Percentiles rank a stretch among this genome's conserved stretches.
Evolutionary conservation across 1,284 basidiomycete species (phyloP).

Genomic region (Puccinia novopanici): DNA sequence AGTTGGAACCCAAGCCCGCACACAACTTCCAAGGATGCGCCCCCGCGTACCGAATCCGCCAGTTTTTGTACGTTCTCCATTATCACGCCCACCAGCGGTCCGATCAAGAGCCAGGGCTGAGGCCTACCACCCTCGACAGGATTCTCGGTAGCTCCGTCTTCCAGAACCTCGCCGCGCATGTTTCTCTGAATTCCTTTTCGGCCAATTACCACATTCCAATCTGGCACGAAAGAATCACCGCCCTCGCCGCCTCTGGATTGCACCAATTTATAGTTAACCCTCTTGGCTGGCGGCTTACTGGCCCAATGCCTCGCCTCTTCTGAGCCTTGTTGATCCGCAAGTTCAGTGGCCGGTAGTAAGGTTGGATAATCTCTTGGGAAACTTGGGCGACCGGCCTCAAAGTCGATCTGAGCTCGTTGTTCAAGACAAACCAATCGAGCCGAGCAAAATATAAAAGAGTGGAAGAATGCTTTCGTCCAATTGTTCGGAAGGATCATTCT

Average conservation of each 20-base stretch:
- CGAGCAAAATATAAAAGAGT: slow-evolving; percentile 75
- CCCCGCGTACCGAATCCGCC: neutral
- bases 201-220: slow-evolving; percentile 46
- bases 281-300: slow-evolving; percentile 78
- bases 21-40: neutral
- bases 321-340: slow-evolving; percentile 60
- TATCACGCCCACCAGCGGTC: slow-evolving; percentile 26
- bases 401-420: slow-evolving; percentile 63
- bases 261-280: slow-evolving; percentile 70
- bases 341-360: slow-evolving; percentile 60
- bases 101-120: slow-evolving; percentile 35
- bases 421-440: slow-evolving; percentile 76
- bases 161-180: slow-evolving; percentile 12
- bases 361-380: slow-evolving; percentile 81
- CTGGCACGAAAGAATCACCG: slow-evolving; percentile 57
- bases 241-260: slow-evolving; percentile 61
- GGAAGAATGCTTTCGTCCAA: slow-evolving; percentile 83
- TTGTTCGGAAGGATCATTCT: slow-evolving; percentile 77
- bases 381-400: slow-evolving; percentile 71
- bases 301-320: slow-evolving; percentile 69
- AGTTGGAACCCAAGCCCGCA: slow-evolving; percentile 17
- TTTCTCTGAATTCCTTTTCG: slow-evolving; percentile 41
- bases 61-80: slow-evolving; percentile 28
- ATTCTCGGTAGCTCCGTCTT: neutral
- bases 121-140: neutral